These are phyloP conservation scores for Fusarium sterilihyphosum DNA, from an alignment of 2,329 filamentous ascomycete species.

Conservation along the genomic window DNA sequence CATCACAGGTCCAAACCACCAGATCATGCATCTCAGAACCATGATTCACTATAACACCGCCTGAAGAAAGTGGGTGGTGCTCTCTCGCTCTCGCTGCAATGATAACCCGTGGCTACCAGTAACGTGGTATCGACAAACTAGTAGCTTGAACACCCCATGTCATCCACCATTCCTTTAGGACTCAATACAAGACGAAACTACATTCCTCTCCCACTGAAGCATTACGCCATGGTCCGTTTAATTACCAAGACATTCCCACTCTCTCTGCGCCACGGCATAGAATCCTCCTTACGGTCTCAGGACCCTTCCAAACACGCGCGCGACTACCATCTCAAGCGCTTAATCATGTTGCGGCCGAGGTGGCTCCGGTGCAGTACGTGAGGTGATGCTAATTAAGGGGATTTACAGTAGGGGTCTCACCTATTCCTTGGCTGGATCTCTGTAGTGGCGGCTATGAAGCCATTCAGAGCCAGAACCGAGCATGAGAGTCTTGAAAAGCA, in stretches of 20 bases:
- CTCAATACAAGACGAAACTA: not conserved
- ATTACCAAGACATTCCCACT: slow-evolving; percentile 1
- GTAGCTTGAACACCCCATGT: not conserved
- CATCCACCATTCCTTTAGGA: not conserved
- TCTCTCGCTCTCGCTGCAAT: slow-evolving; percentile 5
- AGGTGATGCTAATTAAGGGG: not conserved
- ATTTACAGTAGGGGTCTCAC: slow-evolving; percentile 5
- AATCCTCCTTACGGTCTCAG: slow-evolving; percentile 13
- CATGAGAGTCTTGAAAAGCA: not conserved
- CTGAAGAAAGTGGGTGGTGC: not conserved
- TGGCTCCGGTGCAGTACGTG: not conserved
- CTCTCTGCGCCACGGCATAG: slow-evolving; percentile 1
- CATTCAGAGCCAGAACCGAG: not conserved
- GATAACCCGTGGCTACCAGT: not conserved
- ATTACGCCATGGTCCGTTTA: slow-evolving; percentile 17
- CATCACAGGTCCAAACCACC: slow-evolving; percentile 7
- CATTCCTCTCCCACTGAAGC: slow-evolving; percentile 9
- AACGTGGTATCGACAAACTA: not conserved
- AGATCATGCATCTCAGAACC: not conserved
- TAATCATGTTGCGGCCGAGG: not conserved
- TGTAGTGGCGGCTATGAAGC: slow-evolving; percentile 8
- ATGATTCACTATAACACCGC: not conserved
- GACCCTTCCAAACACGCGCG: slow-evolving; percentile 36
- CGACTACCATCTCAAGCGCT: slow-evolving; percentile 33
- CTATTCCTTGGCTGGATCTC: not conserved